Evolutionary conservation across 495 filamentous ascomycete species (phyloP).

Genomic region (Letharia lupina): DNA sequence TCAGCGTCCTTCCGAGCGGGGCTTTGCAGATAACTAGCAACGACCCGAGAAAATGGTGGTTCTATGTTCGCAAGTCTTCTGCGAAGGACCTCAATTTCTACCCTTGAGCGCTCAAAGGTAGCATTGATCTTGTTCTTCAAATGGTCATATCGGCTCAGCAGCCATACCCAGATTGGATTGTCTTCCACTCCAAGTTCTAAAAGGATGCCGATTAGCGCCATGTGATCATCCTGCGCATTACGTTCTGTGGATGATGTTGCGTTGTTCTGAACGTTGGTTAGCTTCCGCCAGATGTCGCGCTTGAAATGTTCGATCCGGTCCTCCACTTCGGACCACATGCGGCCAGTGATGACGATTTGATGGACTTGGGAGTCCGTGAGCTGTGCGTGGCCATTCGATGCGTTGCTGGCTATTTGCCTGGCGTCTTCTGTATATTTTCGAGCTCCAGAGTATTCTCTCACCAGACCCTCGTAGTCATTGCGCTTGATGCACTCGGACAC

Average conservation of each 20-base stretch:
- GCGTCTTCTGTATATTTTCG: conserved; percentile 67
- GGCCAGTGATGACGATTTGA: conserved; percentile 74
- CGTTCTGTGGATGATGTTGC: conserved; percentile 40
- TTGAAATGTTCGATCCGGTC: conserved; percentile 79
- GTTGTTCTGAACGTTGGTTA: conserved; percentile 51
- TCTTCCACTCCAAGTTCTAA: conserved; percentile 88
- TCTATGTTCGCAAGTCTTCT: conserved; percentile 66
- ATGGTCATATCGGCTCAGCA: conserved; percentile 78
- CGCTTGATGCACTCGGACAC: conserved; percentile 79
- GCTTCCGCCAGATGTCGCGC: conserved; percentile 72
- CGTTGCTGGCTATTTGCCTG: conserved; percentile 48
- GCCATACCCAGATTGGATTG: conserved; percentile 93
- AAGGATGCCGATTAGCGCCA: conserved; percentile 80
- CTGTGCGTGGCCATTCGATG: conserved; percentile 37
- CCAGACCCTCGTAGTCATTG: conserved; percentile 76
- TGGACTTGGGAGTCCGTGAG: conserved; percentile 69
- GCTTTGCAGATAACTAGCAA: conserved; percentile 64
- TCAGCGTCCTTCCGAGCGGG: conserved; percentile 54
- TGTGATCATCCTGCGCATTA: conserved; percentile 65
- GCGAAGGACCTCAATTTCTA: conserved; percentile 85
- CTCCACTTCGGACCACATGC: conserved; percentile 92
- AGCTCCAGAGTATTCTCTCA: conserved; percentile 78
- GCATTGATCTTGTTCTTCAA: conserved; percentile 73
- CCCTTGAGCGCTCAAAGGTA: conserved; percentile 70
- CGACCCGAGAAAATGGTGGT: conserved; percentile 55